phyloP scores from a whole-genome alignment of 202 grass and related monocot genomes.

The Panicum virgatum region DNA sequence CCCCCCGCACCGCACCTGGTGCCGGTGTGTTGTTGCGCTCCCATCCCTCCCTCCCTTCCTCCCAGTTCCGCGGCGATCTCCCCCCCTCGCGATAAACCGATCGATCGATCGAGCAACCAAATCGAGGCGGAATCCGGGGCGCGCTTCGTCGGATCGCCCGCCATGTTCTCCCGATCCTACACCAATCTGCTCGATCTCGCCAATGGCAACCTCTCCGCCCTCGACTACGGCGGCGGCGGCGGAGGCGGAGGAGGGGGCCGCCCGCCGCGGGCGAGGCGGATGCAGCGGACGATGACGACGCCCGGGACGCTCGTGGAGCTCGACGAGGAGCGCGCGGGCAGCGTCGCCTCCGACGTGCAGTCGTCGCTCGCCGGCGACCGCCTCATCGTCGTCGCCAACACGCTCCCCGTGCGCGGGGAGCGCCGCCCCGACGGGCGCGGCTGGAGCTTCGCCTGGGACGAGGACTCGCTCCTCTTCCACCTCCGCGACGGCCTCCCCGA shows the following conservation, averaged over 20 bases:
- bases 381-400: conserved; percentile 71
- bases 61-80: not conserved
- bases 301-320: conserved; percentile 58
- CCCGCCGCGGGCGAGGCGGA: conserved; percentile 44
- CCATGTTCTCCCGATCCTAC: conserved; percentile 74
- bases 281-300: conserved; percentile 56
- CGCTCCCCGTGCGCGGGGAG: conserved; percentile 55
- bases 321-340: conserved; percentile 54
- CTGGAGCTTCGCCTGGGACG: conserved; percentile 68
- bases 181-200: conserved; percentile 70
- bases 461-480: conserved; percentile 74
- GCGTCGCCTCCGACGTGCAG: conserved; percentile 61
- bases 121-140: not conserved
- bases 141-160: conserved; percentile 20
- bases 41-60: not conserved
- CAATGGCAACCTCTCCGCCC: conserved; percentile 59
- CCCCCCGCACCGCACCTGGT: not conserved
- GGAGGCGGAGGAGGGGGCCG: not conserved
- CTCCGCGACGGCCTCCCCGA: conserved; percentile 76
- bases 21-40: not conserved
- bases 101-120: not conserved
- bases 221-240: conserved; percentile 42
- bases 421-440: conserved; percentile 51
- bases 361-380: conserved; percentile 58
- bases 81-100: not conserved